These are phyloP conservation scores for Lasiodiplodia citricola DNA, from an alignment of 2,329 filamentous ascomycete genomes.

Conservation along the genomic window DNA sequence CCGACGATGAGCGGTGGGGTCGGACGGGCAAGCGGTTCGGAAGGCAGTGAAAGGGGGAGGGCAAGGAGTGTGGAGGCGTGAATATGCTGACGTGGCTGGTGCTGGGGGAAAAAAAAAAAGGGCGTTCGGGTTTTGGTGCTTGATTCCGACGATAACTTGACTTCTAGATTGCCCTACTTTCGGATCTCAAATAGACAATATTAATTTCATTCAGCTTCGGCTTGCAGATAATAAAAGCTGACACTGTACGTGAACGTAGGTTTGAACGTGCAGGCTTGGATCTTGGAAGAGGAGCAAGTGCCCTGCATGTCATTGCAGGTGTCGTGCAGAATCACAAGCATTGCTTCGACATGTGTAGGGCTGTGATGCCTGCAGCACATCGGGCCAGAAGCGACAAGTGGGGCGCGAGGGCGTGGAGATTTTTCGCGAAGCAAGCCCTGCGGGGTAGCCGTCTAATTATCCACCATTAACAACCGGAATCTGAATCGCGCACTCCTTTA, in stretches of 20 bases:
- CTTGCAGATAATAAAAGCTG: too few species aligned
- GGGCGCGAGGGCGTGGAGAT: not conserved
- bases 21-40: not conserved
- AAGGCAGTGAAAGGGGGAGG: not conserved
- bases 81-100: not conserved
- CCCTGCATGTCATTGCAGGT: too few species aligned
- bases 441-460: conserved; percentile 10
- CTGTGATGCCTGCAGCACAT: not conserved
- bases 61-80: not conserved
- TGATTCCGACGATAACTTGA: not conserved
- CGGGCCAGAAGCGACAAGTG: not conserved
- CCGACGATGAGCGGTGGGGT: not conserved
- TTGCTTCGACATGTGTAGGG: not conserved
- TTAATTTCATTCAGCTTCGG: not conserved
- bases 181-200: not conserved
- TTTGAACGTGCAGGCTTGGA: too few species aligned
- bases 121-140: not conserved
- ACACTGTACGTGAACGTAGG: too few species aligned
- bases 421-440: not conserved
- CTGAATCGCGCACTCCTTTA: conserved; percentile 4
- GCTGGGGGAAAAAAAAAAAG: not conserved
- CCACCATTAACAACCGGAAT: not conserved
- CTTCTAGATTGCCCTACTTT: not conserved
- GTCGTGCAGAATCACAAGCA: not conserved
- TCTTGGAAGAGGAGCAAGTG: too few species aligned